Conservation (phyloP, 169 alveolate genomes). For the Eimeria acervulina region DNA sequence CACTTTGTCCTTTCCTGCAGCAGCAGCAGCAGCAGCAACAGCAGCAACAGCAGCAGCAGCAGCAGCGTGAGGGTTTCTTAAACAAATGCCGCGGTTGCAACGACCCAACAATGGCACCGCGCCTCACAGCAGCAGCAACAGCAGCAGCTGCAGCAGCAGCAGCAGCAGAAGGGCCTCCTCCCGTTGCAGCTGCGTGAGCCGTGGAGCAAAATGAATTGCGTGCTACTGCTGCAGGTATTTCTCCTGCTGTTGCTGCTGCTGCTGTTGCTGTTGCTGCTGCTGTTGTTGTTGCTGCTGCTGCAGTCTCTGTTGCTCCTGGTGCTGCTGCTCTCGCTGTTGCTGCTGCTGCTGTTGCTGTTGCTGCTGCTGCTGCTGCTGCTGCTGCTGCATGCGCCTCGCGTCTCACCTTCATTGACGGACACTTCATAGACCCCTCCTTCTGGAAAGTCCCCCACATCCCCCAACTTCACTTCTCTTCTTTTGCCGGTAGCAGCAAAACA, state of each 20-base stretch:
- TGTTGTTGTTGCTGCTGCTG: slow-evolving; percentile 4
- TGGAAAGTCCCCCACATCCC: slow-evolving; percentile 44
- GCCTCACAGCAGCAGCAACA: background rate
- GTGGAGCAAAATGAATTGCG: too few relatives aligned
- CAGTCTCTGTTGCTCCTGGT: background rate
- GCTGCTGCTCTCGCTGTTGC: background rate
- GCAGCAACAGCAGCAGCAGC: slow-evolving; percentile 4
- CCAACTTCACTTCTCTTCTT: slow-evolving; percentile 44
- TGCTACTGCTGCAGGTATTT: too few relatives aligned
- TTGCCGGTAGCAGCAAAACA: slow-evolving; percentile 24
- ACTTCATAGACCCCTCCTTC: slow-evolving; percentile 73
- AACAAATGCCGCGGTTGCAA: background rate
- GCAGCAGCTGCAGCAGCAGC: background rate
- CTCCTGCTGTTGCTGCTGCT: background rate
- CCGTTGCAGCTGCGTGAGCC: background rate
- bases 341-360: background rate
- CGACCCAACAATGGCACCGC: background rate
- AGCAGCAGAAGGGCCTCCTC: background rate
- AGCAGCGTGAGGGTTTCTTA: background rate
- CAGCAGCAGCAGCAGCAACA: slow-evolving; percentile 46
- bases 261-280: background rate
- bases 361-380: slow-evolving; percentile 1
- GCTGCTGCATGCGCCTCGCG: background rate
- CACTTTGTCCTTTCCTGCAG: slow-evolving; percentile 82
- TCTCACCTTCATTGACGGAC: slow-evolving; percentile 64